Evolutionary conservation across 345 rosid genomes (phyloP).

Genomic region (Syzygium aromaticum): DNA sequence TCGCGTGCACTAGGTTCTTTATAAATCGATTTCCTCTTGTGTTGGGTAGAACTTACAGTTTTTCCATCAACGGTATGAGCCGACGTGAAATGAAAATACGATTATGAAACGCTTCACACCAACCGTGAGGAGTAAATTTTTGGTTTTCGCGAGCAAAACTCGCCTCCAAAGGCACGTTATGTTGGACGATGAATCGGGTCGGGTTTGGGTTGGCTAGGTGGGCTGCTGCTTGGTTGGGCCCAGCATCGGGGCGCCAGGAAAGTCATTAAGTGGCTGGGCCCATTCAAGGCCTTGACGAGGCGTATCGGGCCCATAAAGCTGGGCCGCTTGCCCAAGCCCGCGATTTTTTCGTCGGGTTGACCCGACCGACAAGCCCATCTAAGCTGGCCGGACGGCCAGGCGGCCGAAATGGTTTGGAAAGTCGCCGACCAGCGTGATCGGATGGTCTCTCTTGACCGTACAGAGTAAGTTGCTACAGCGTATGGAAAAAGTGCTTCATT

Average conservation of each 20-base stretch:
- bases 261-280: background rate
- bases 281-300: background rate
- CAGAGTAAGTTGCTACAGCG: background rate
- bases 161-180: background rate
- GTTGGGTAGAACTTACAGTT: background rate
- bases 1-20: background rate
- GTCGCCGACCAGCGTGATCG: too few species aligned
- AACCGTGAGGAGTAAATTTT: background rate
- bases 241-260: background rate
- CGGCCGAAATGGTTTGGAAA: background rate
- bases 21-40: background rate
- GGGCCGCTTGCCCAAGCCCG: background rate
- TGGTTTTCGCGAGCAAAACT: background rate
- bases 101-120: background rate
- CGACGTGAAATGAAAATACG: background rate
- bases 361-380: background rate
- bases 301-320: background rate
- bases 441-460: background rate
- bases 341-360: too few species aligned
- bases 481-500: background rate
- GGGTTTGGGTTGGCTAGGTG: background rate
- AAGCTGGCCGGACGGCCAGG: fast-evolving
- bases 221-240: background rate
- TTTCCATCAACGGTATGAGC: background rate
- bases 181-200: background rate